These are phyloP conservation scores for Amphibolis antarctica DNA, from an alignment of 106 monocot genomes.

Conservation along the genomic window DNA sequence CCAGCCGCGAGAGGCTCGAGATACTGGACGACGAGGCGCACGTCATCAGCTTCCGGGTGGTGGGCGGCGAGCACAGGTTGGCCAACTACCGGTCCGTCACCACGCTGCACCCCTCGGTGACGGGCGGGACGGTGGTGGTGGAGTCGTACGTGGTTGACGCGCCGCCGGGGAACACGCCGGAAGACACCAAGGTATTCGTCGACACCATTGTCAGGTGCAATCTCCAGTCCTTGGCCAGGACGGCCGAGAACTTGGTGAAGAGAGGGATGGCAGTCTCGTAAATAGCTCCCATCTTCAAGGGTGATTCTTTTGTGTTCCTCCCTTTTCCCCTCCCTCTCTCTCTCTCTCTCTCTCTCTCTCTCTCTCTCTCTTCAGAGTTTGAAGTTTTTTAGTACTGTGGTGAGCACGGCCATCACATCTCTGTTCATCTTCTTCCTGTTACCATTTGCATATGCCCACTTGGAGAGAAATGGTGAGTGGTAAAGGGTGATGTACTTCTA, in stretches of 20 bases:
- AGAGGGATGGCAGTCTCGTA: background rate
- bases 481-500: too few relatives aligned
- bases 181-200: conserved; percentile 16
- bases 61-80: conserved; percentile 12
- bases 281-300: background rate
- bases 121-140: conserved; percentile 8
- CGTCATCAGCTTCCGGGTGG: conserved; percentile 12
- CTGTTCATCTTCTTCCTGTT: too few relatives aligned
- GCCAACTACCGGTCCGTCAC: conserved; percentile 10
- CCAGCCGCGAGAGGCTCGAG: conserved; percentile 21
- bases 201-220: conserved; percentile 23
- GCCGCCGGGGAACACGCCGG: conserved; percentile 15
- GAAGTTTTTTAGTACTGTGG: too few relatives aligned
- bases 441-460: too few relatives aligned
- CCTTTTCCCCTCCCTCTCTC: too few relatives aligned
- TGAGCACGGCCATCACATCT: too few relatives aligned
- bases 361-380: too few relatives aligned
- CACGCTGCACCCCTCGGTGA: background rate
- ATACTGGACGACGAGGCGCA: conserved; percentile 13
- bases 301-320: background rate
- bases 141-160: conserved; percentile 26
- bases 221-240: conserved; percentile 10
- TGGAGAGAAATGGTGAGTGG: too few relatives aligned
- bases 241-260: conserved; percentile 6
- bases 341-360: too few relatives aligned